Evolutionary conservation across 257 asterid genomes (phyloP).

Genomic region (Nicotiana knightiana): DNA sequence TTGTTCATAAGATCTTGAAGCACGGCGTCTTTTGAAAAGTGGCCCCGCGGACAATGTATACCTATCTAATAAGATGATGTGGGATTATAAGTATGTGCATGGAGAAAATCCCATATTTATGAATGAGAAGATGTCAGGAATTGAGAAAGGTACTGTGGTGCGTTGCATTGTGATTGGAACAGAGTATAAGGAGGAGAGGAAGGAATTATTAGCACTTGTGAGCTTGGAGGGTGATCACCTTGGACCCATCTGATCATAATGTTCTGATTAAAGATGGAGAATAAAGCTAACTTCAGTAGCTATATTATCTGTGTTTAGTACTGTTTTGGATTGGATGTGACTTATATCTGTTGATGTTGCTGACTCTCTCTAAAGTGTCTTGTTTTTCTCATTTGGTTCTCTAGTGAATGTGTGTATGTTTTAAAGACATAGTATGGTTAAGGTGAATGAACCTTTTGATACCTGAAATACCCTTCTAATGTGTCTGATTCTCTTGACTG

Average conservation of each 20-base stretch:
- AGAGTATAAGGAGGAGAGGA: constrained; percentile 53
- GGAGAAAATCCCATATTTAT: constrained; percentile 54
- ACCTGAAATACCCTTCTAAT: no score
- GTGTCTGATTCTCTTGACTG: no score
- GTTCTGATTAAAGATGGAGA: background rate
- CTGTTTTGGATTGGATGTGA: background rate
- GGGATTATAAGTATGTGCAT: constrained; percentile 37
- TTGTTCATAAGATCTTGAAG: constrained; percentile 47
- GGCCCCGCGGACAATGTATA: constrained; percentile 60
- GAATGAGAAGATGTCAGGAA: constrained; percentile 28
- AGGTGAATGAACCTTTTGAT: no score
- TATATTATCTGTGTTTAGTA: background rate
- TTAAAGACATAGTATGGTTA: background rate
- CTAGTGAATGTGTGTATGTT: background rate
- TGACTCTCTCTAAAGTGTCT: background rate
- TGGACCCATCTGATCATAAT: constrained; percentile 37
- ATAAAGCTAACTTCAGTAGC: background rate
- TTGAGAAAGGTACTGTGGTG: constrained; percentile 40
- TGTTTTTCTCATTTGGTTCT: no score
- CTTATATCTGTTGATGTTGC: background rate
- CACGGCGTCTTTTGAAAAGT: constrained; percentile 56
- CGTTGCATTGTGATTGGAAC: constrained; percentile 48
- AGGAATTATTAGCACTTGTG: constrained; percentile 53
- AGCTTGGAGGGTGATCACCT: constrained; percentile 66
- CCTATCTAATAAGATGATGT: constrained; percentile 54